A percentile compares a stretch with the other conserved stretches of the same genome.
Conservation (phyloP, 305 asterid species). For the Fraxinus nigra region DNA sequence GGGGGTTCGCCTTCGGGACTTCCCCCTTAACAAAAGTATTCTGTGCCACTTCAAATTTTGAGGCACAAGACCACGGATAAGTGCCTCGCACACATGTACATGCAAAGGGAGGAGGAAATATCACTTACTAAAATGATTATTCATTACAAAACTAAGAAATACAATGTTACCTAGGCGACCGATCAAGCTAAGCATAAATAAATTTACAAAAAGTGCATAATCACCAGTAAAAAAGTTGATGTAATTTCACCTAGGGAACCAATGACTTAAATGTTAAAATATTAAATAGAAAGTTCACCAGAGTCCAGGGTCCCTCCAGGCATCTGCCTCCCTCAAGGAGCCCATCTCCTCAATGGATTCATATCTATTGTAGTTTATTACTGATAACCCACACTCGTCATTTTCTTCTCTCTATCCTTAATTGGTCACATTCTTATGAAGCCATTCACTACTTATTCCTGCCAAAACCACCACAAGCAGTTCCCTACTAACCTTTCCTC, state of each 20-base stretch:
- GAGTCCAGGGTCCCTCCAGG: neutral
- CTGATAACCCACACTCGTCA: neutral
- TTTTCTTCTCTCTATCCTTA: neutral
- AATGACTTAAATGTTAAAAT: neutral
- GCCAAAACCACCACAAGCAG: constrained; percentile 6
- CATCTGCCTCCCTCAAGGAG: neutral
- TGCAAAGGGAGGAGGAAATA: neutral
- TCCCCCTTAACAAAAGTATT: neutral
- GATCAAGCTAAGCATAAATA: neutral
- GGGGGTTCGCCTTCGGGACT: too few species aligned
- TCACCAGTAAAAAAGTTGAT: neutral
- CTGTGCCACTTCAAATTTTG: neutral
- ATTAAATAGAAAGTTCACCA: neutral
- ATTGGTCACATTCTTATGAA: neutral
- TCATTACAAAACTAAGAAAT: neutral
- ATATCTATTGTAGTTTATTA: neutral
- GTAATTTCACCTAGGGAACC: neutral
- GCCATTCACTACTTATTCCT: neutral
- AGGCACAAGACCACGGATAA: neutral
- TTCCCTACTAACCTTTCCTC: neutral
- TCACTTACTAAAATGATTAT: neutral
- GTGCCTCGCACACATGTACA: neutral
- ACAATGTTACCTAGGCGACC: neutral
- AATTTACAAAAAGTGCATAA: neutral
- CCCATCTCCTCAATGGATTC: neutral